phyloP scores from a whole-genome alignment of 345 rosid genomes.

The Pelargonium nanum region DNA sequence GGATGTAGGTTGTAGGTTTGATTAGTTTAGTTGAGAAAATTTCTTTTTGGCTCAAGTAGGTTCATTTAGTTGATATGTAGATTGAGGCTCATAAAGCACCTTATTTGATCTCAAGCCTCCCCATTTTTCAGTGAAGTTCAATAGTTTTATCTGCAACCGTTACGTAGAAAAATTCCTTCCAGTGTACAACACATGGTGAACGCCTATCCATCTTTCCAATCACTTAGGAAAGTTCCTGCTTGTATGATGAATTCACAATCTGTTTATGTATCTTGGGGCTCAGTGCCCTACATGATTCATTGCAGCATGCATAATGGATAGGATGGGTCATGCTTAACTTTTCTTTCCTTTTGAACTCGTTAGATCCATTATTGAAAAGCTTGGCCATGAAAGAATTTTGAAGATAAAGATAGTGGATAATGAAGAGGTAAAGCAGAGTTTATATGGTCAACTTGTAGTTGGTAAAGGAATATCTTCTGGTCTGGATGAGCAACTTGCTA shows the following conservation, averaged over 20 bases:
- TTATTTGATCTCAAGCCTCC: not conserved
- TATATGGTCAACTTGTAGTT: constrained; percentile 69
- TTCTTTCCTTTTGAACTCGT: constrained; percentile 9
- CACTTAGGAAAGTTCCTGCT: not conserved
- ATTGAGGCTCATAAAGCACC: not conserved
- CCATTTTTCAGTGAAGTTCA: not conserved
- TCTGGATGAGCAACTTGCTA: constrained; percentile 61
- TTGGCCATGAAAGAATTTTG: constrained; percentile 57
- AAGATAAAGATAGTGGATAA: constrained; percentile 54
- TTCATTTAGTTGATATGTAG: not conserved
- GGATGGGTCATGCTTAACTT: constrained; percentile 7
- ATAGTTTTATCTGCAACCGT: too few species aligned
- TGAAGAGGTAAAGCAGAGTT: constrained; percentile 58
- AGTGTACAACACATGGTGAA: too few species aligned
- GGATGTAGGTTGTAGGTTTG: not conserved
- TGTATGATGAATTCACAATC: not conserved
- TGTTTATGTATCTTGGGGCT: too few species aligned
- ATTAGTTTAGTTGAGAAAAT: not conserved
- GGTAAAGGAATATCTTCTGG: constrained; percentile 49
- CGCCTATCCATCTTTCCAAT: too few species aligned
- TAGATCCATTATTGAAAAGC: constrained; percentile 70
- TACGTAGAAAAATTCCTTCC: too few species aligned
- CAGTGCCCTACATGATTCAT: not conserved
- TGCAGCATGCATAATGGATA: constrained; percentile 4
- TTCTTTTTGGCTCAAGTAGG: not conserved